Evolutionary conservation across 2,329 filamentous ascomycete genomes (phyloP).

Genomic region (Nemania serpens): DNA sequence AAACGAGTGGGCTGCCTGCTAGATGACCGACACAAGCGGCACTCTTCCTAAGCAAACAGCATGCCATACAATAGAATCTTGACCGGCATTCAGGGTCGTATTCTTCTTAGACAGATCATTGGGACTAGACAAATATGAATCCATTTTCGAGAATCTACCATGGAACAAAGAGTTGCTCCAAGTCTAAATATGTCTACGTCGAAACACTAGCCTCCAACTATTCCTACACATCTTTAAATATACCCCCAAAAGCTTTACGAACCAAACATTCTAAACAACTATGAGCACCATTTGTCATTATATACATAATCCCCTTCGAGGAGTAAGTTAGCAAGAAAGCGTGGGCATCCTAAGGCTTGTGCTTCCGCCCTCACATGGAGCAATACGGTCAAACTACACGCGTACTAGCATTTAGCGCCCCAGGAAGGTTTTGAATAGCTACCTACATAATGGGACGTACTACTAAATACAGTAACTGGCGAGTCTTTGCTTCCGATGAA

Average conservation of each 20-base stretch:
- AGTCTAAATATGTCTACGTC: background rate
- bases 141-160: background rate
- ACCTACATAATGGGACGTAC: no score
- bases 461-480: no score
- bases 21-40: background rate
- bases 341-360: background rate
- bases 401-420: no score
- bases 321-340: background rate
- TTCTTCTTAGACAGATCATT: background rate
- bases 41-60: background rate
- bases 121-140: background rate
- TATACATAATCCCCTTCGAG: background rate
- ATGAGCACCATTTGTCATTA: background rate
- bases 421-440: no score
- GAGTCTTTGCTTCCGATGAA: no score
- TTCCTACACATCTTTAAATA: background rate
- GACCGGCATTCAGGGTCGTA: background rate
- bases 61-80: background rate
- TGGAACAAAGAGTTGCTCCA: background rate
- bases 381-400: background rate
- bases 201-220: background rate
- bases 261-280: background rate
- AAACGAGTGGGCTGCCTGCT: constrained; percentile 1
- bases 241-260: background rate
- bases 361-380: background rate